Evolutionary conservation across 139 green algal genomes (phyloP).

Genomic region (Desmodesmus armatus): DNA sequence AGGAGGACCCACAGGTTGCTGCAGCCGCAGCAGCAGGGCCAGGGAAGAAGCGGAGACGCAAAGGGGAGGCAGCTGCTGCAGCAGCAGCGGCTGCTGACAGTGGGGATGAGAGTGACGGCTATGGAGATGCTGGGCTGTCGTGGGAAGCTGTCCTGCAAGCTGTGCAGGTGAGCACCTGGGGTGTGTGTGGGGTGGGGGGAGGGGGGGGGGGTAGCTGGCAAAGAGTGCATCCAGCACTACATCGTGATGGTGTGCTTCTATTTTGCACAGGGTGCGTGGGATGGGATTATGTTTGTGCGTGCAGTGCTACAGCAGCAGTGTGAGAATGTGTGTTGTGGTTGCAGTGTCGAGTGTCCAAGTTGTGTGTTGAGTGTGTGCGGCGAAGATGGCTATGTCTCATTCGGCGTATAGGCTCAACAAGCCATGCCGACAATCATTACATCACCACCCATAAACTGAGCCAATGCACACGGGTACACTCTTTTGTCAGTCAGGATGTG

Average conservation of each 20-base stretch:
- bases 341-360: no score
- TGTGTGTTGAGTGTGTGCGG: background rate
- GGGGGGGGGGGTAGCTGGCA: no score
- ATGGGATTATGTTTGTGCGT: background rate
- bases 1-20: background rate
- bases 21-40: background rate
- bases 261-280: background rate
- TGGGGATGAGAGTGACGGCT: slow-evolving; percentile 80
- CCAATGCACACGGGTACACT: background rate
- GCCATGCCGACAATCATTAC: slow-evolving; percentile 63
- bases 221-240: no score
- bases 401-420: slow-evolving; percentile 65
- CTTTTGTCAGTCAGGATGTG: background rate
- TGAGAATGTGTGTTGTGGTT: slow-evolving; percentile 3
- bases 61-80: slow-evolving; percentile 25
- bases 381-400: slow-evolving; percentile 71
- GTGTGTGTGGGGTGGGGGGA: background rate
- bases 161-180: slow-evolving; percentile 73
- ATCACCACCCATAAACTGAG: slow-evolving; percentile 74
- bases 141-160: slow-evolving; percentile 90
- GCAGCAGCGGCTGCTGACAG: slow-evolving; percentile 42
- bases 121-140: slow-evolving; percentile 81
- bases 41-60: slow-evolving; percentile 25
- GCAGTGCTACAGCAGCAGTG: background rate
- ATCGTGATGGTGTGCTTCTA: background rate